These are phyloP conservation scores for Lentinula novae-zelandiae DNA, from an alignment of 1,284 basidiomycete species.

Conservation along the genomic window DNA sequence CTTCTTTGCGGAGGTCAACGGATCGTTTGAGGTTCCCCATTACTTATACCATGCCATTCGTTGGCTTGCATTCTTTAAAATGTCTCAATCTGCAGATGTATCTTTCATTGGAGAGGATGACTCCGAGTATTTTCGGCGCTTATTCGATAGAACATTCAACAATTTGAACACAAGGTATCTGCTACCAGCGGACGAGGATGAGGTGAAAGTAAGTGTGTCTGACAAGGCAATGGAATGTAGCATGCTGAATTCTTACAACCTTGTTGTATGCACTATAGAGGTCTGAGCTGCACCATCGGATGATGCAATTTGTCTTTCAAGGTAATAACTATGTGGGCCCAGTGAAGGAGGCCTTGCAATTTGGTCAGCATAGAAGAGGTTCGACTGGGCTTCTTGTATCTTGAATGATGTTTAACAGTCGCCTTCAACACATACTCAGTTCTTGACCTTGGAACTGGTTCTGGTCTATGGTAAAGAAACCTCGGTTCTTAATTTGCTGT, in stretches of 20 bases:
- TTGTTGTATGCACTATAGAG: slow-evolving; percentile 34
- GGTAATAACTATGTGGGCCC: slow-evolving; percentile 64
- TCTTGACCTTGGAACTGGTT: slow-evolving; percentile 66
- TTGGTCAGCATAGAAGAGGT: slow-evolving; percentile 41
- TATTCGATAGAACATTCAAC: slow-evolving; percentile 47
- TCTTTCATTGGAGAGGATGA: slow-evolving; percentile 39
- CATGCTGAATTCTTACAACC: slow-evolving; percentile 3
- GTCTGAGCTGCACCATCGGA: slow-evolving; percentile 55
- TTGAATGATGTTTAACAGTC: background rate
- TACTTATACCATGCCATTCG: slow-evolving; percentile 8
- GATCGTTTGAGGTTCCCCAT: background rate
- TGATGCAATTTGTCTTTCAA: slow-evolving; percentile 60
- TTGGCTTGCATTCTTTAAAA: slow-evolving; percentile 13
- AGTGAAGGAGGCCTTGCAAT: slow-evolving; percentile 49
- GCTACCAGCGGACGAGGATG: slow-evolving; percentile 59
- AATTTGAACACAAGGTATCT: slow-evolving; percentile 49
- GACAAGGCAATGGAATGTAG: background rate
- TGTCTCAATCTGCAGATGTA: slow-evolving; percentile 20
- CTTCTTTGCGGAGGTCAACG: slow-evolving; percentile 2
- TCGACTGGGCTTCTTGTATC: slow-evolving; percentile 10
- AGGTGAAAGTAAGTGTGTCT: slow-evolving; percentile 43
- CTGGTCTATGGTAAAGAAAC: slow-evolving; percentile 48
- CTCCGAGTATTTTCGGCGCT: slow-evolving; percentile 43
- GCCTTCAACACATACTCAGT: slow-evolving; percentile 28
- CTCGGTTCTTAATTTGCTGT: background rate